phyloP scores from a whole-genome alignment of 2,329 filamentous ascomycete species.

The Sporothrix dimorphospora region DNA sequence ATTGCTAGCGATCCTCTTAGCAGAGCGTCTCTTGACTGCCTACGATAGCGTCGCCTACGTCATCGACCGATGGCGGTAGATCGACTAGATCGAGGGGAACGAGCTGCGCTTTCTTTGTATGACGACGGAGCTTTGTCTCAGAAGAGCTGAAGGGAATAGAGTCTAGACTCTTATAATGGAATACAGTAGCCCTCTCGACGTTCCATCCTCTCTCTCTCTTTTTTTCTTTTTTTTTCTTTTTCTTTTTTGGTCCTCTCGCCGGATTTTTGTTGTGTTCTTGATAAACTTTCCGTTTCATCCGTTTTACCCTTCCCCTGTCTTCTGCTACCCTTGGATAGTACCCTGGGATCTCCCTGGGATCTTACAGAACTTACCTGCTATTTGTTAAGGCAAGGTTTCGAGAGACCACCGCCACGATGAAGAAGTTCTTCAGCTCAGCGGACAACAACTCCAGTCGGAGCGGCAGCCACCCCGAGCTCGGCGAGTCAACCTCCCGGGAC shows the following conservation, averaged over 20 bases:
- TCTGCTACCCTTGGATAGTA: neutral
- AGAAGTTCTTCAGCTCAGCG: constrained; percentile 11
- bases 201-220: neutral
- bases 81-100: neutral
- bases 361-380: neutral
- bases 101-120: neutral
- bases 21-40: constrained; percentile 1
- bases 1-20: neutral
- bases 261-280: neutral
- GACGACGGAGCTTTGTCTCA: neutral
- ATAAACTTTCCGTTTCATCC: neutral
- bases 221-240: neutral
- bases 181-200: neutral
- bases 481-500: constrained; percentile 18
- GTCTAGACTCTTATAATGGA: constrained; percentile 1
- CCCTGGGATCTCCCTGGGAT: too few relatives aligned
- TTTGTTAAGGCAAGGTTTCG: neutral
- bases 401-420: neutral
- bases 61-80: constrained; percentile 20
- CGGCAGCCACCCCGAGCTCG: neutral
- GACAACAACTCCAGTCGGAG: constrained; percentile 17
- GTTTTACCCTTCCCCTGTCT: neutral
- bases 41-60: constrained; percentile 8
- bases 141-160: neutral
- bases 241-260: neutral